phyloP scores from a whole-genome alignment of 2,329 filamentous ascomycete species.

The Fusarium sp. region DNA sequence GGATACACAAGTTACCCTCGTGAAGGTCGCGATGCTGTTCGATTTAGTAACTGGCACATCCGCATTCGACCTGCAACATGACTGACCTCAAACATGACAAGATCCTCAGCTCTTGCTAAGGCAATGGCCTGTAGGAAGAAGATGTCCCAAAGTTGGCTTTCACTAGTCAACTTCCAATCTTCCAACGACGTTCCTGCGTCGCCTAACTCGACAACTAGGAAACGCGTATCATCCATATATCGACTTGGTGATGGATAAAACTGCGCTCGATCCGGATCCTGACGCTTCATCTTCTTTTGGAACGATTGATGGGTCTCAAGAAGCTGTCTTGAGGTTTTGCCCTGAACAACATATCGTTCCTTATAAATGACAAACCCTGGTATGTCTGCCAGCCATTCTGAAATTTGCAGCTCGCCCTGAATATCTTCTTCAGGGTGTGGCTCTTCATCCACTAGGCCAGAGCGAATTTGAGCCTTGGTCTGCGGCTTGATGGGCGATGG shows the following conservation, averaged over 20 bases:
- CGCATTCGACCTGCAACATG: background rate
- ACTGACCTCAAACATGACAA: slow-evolving; percentile 72
- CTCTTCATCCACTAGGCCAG: slow-evolving; percentile 71
- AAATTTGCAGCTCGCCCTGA: slow-evolving; percentile 72
- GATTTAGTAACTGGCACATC: slow-evolving; percentile 19
- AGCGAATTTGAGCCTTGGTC: slow-evolving; percentile 69
- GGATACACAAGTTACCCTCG: slow-evolving; percentile 75
- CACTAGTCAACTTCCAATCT: slow-evolving; percentile 65
- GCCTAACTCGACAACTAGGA: slow-evolving; percentile 74
- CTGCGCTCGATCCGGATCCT: slow-evolving; percentile 70
- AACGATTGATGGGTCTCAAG: slow-evolving; percentile 73
- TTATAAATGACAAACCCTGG: slow-evolving; percentile 78
- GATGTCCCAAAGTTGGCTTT: slow-evolving; percentile 73
- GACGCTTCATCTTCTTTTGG: slow-evolving; percentile 67
- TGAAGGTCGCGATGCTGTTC: slow-evolving; percentile 74
- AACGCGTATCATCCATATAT: slow-evolving; percentile 71
- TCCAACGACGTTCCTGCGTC: slow-evolving; percentile 74
- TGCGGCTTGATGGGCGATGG: slow-evolving; percentile 70
- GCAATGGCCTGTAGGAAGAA: slow-evolving; percentile 74
- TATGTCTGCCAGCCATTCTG: slow-evolving; percentile 74
- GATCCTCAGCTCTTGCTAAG: slow-evolving; percentile 70
- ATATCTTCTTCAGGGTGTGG: slow-evolving; percentile 69
- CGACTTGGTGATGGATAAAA: slow-evolving; percentile 74
- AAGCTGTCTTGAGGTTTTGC: slow-evolving; percentile 67
- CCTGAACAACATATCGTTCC: slow-evolving; percentile 72